Evolutionary conservation across 768 basidiomycete genomes (phyloP), one percentile per base, ranked within the genome.

Genomic region (Panellus pusillus): DNA sequence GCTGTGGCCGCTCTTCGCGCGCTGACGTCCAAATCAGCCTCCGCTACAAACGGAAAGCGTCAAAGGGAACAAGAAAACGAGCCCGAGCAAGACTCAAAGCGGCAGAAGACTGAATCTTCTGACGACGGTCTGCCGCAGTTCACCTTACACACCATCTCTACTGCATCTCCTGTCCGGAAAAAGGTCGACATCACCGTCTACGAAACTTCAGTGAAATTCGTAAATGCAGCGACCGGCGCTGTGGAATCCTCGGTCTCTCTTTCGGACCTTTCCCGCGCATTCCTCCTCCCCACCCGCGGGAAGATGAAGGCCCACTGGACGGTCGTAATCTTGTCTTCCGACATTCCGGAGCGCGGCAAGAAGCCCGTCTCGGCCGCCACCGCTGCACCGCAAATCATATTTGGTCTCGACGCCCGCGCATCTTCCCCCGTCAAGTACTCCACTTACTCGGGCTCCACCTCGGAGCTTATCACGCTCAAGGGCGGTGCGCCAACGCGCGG

Each of bases 271-370:
- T 70, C 72, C 1, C 83, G 87, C 31, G 81, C 82, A 0, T 92
- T 91, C 67, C 65, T 92, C 45, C 66, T 91, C 1, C 87, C 89
- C 9, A 90, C 89, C 0, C 79, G 89, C 20, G 87, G 86, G 27
- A 90, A 89, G 66, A 65, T 73, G 27, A 87, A 83, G 61, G 73
- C 81, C 0, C 86, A 91, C 61, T 89, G 87, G 86, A 86, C 86
- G 0, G 75, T 87, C 28, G 75, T 88, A 13, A 64, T 91, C 31
- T 72, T 91, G 24, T 72, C 83, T 9, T 67, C 77, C 4, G 86
- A 88, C 64, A 70, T 72, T 5, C 75, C 80, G 4, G 76, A 78
- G 29, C 77, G 76, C 44, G 67, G 67, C 38, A 73, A 75, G 47
- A 56, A 69, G 14, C 24, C 24, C 24, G n/a, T n/a, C n/a, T n/a